Percentiles rank a stretch among this genome's conserved stretches.
Evolutionary conservation across 768 basidiomycete species (phyloP).

Genomic region (Fomitopsis pulvina): DNA sequence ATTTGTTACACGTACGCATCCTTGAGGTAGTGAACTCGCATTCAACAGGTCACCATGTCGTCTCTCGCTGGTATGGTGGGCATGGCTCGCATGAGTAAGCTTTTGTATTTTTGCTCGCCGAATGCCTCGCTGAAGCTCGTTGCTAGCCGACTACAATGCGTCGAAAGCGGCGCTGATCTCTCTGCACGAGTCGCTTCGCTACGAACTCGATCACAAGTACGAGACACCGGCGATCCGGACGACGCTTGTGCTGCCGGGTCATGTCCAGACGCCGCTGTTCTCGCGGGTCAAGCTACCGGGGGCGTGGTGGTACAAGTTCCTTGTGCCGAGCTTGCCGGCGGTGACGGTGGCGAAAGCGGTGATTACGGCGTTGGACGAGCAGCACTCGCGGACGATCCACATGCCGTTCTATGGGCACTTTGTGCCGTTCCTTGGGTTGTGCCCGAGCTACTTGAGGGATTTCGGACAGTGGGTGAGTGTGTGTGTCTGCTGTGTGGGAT

Average conservation of each 20-base stretch:
- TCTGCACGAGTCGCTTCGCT: constrained; percentile 79
- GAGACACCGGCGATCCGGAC: constrained; percentile 75
- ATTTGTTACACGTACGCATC: not conserved
- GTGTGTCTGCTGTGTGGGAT: constrained; percentile 9
- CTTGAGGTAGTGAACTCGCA: not conserved
- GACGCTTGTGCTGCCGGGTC: constrained; percentile 78
- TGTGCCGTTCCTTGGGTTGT: constrained; percentile 42
- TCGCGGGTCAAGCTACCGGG: constrained; percentile 45
- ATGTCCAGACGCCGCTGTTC: constrained; percentile 77
- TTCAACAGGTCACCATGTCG: constrained; percentile 62
- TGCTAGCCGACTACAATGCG: constrained; percentile 78
- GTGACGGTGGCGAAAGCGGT: constrained; percentile 74
- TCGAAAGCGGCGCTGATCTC: constrained; percentile 87
- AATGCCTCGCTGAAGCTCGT: constrained; percentile 5
- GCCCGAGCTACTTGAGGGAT: constrained; percentile 74
- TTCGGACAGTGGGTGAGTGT: constrained; percentile 62
- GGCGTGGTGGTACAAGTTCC: constrained; percentile 54
- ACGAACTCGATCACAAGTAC: constrained; percentile 83
- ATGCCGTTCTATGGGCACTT: constrained; percentile 71
- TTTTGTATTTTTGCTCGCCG: not conserved
- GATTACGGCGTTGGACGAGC: constrained; percentile 75
- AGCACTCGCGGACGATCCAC: constrained; percentile 64
- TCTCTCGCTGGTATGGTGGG: constrained; percentile 72
- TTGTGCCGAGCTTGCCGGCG: constrained; percentile 69
- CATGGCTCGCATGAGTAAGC: constrained; percentile 69